Evolutionary conservation across 768 basidiomycete genomes (phyloP).

Genomic region (Epithele typhae): DNA sequence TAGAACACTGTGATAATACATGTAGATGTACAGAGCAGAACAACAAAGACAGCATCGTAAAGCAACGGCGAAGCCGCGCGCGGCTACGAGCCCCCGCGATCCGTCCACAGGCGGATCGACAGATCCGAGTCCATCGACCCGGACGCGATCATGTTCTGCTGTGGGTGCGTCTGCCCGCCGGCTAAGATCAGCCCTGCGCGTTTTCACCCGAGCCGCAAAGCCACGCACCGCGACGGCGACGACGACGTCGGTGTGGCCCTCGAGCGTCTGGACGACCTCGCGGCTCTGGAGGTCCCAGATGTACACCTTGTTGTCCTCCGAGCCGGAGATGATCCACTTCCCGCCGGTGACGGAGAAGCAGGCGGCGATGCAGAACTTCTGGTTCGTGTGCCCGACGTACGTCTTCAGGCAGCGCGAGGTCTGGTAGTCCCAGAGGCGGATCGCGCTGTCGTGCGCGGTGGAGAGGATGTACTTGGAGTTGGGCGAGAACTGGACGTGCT

Average conservation of each 20-base stretch:
- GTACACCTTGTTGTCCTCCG: slow-evolving; percentile 86
- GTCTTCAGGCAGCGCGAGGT: slow-evolving; percentile 88
- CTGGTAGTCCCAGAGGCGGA: slow-evolving; percentile 95
- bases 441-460: slow-evolving; percentile 88
- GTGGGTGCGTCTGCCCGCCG: slow-evolving; percentile 67
- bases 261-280: slow-evolving; percentile 76
- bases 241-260: slow-evolving; percentile 76
- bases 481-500: slow-evolving; percentile 92
- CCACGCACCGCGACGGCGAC: slow-evolving; percentile 67
- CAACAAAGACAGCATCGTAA: background rate
- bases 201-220: no score
- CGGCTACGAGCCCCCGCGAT: slow-evolving; percentile 28
- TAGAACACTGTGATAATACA: slow-evolving; percentile 1
- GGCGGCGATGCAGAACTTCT: slow-evolving; percentile 79
- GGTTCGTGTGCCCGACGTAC: slow-evolving; percentile 77
- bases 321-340: slow-evolving; percentile 89
- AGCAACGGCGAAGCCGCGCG: background rate
- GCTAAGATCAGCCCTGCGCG: no score
- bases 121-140: slow-evolving; percentile 84
- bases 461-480: slow-evolving; percentile 94
- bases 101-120: slow-evolving; percentile 79
- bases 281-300: slow-evolving; percentile 90
- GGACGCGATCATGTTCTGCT: slow-evolving; percentile 82
- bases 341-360: slow-evolving; percentile 83
- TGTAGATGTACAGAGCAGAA: slow-evolving; percentile 1